Evolutionary conservation across 495 filamentous ascomycete genomes (phyloP).

Genomic region (Aspergillus asperescens): DNA sequence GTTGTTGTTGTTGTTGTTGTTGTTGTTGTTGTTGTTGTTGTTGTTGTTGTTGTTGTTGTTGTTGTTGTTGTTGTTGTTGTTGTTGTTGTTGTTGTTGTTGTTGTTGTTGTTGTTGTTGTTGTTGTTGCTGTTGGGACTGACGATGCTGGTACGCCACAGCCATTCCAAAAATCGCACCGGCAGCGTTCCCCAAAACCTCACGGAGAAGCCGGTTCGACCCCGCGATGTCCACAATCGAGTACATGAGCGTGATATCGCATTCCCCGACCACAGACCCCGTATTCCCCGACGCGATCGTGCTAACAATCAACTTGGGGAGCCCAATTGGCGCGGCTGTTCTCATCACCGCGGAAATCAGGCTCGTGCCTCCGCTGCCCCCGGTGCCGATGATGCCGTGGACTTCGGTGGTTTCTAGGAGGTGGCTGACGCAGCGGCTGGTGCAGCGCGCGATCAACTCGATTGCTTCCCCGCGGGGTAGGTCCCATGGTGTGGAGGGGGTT

Average conservation of each 20-base stretch:
- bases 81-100: too few relatives aligned
- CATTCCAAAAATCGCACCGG: constrained; percentile 53
- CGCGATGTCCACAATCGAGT: constrained; percentile 63
- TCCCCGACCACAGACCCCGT: constrained; percentile 55
- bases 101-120: too few relatives aligned
- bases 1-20: too few relatives aligned
- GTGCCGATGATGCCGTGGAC: constrained; percentile 53
- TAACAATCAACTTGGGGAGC: constrained; percentile 65
- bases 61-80: too few relatives aligned
- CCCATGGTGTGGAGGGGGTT: constrained; percentile 7
- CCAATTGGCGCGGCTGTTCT: constrained; percentile 52
- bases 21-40: too few relatives aligned
- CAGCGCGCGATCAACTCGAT: constrained; percentile 46
- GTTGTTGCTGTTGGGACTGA: too few relatives aligned
- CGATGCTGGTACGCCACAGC: constrained; percentile 34
- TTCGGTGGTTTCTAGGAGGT: constrained; percentile 24
- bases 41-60: too few relatives aligned
- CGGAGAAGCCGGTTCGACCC: constrained; percentile 55
- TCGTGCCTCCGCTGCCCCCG: constrained; percentile 56
- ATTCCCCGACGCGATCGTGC: constrained; percentile 61
- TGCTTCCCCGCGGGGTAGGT: constrained; percentile 42
- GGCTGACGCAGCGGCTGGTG: constrained; percentile 29
- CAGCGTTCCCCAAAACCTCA: constrained; percentile 55
- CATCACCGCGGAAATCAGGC: constrained; percentile 54
- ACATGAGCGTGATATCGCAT: constrained; percentile 65